A percentile compares a stretch with the other conserved stretches of the same genome.
phyloP scores from a whole-genome alignment of 2,329 filamentous ascomycete species.

The Fusarium pilosicola region DNA sequence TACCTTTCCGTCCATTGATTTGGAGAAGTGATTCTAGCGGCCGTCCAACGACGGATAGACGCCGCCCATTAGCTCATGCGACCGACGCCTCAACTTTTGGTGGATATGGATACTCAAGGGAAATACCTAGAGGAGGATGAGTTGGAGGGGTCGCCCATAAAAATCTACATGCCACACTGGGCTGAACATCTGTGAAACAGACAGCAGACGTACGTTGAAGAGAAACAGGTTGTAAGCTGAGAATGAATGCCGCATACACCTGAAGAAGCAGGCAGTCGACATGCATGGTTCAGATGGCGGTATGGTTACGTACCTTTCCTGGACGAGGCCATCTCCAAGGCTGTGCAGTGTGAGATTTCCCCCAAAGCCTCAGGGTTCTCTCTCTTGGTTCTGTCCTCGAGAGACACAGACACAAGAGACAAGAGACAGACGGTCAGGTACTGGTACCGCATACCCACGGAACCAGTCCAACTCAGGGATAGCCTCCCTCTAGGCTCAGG shows the following conservation, averaged over 20 bases:
- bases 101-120: slow-evolving; percentile 11
- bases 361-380: slow-evolving; percentile 7
- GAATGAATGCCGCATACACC: background rate
- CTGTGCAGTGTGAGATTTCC: slow-evolving; percentile 13
- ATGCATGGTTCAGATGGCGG: slow-evolving; percentile 26
- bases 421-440: slow-evolving; percentile 15
- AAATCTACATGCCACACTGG: slow-evolving; percentile 35
- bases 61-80: slow-evolving; percentile 31
- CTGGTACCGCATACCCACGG: background rate
- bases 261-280: background rate
- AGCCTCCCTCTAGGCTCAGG: slow-evolving; percentile 34
- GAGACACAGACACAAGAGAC: background rate
- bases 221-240: slow-evolving; percentile 7
- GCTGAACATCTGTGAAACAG: slow-evolving; percentile 14
- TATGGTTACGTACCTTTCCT: slow-evolving; percentile 34
- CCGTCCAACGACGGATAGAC: slow-evolving; percentile 35
- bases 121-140: background rate
- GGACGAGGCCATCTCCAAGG: slow-evolving; percentile 11
- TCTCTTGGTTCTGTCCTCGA: background rate
- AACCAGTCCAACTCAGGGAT: slow-evolving; percentile 22
- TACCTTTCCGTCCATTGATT: background rate
- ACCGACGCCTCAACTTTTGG: slow-evolving; percentile 34
- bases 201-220: background rate
- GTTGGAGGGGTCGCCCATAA: slow-evolving; percentile 29
- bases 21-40: slow-evolving; percentile 24